phyloP scores from a whole-genome alignment of 257 asterid species.

The Lycium ferocissimum region DNA sequence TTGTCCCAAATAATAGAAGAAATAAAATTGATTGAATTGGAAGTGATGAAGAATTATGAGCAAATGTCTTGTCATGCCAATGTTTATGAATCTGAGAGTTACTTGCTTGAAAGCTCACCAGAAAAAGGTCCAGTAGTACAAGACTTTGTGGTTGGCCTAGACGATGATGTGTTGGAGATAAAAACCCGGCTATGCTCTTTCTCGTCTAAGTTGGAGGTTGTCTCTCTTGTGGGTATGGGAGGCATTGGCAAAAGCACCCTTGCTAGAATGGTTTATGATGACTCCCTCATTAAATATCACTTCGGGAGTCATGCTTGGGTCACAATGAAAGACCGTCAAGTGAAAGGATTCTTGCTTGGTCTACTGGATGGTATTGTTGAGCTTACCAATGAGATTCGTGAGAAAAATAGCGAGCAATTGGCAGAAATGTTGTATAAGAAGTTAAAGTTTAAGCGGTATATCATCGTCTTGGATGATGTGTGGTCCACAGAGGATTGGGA shows the following conservation, averaged over 20 bases:
- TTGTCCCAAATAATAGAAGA: neutral
- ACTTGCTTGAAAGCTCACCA: neutral
- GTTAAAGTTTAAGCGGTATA: neutral
- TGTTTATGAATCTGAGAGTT: neutral
- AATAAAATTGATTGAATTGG: neutral
- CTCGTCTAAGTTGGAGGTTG: neutral
- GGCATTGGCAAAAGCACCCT: constrained; percentile 18
- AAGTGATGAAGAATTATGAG: neutral
- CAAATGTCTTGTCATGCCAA: neutral
- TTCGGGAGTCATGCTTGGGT: neutral
- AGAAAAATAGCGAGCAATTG: neutral
- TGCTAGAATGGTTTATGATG: neutral
- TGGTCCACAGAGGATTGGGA: constrained; percentile 1
- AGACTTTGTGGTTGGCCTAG: constrained; percentile 1
- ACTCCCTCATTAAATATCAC: neutral
- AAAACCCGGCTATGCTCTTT: neutral
- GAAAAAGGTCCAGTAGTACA: neutral
- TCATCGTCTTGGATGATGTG: neutral
- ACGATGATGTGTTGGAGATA: constrained; percentile 10
- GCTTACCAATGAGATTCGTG: neutral
- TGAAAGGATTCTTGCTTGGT: neutral
- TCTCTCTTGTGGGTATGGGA: neutral
- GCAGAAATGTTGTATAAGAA: neutral
- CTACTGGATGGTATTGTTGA: neutral
- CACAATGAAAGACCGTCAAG: neutral